A percentile compares a stretch with the other conserved stretches of the same genome.
Conservation (phyloP, 805 yeast species). For the Saccharomycopsis capsularis region DNA sequence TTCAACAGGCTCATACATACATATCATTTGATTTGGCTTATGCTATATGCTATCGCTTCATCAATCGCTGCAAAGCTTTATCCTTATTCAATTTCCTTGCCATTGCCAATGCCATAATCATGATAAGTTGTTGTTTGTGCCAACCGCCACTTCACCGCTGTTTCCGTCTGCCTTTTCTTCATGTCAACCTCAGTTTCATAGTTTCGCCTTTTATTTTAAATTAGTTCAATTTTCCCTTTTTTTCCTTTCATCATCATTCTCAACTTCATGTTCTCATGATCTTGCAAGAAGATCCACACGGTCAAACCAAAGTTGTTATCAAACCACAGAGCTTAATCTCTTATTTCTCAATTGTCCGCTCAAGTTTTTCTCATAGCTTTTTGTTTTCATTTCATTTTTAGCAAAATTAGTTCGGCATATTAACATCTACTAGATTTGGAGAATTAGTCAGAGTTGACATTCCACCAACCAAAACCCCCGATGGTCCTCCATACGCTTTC, state of each 20-base stretch:
- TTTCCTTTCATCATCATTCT: not conserved
- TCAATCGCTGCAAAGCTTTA: no score
- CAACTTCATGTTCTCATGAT: not conserved
- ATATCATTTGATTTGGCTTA: no score
- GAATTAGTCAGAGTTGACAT: slow-evolving; percentile 51
- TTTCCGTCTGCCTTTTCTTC: no score
- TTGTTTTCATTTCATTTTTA: not conserved
- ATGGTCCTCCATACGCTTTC: slow-evolving; percentile 56
- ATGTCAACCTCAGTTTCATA: no score
- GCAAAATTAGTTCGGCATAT: not conserved
- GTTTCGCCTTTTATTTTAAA: no score
- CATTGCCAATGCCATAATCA: no score
- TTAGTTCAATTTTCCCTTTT: slow-evolving; percentile 3
- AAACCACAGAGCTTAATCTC: not conserved
- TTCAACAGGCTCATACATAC: no score
- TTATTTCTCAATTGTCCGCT: not conserved
- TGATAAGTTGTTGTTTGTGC: no score
- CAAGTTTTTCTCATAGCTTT: not conserved
- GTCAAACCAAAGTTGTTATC: no score
- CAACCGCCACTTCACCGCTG: no score
- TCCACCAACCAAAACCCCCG: slow-evolving; percentile 55
- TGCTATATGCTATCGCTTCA: no score
- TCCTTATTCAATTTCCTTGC: no score
- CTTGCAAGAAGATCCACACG: not conserved
- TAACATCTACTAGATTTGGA: slow-evolving; percentile 38